phyloP scores from a whole-genome alignment of 2,329 filamentous ascomycete species.

The Elsinoe arachidis region DNA sequence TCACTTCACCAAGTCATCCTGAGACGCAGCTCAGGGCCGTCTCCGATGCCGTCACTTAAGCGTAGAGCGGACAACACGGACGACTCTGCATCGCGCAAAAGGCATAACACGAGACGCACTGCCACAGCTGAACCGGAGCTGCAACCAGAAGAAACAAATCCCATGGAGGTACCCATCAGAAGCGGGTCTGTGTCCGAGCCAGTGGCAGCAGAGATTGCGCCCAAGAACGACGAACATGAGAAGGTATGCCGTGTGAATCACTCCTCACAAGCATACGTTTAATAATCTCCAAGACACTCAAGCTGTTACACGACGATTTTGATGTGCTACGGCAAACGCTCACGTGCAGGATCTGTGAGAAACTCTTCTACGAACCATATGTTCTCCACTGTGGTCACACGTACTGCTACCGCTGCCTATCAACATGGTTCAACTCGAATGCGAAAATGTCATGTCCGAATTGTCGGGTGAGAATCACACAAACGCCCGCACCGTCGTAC shows the following conservation, averaged over 20 bases:
- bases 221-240: background rate
- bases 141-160: background rate
- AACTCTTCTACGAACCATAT: conserved; percentile 61
- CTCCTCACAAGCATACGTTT: background rate
- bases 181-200: background rate
- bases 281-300: conserved; percentile 3
- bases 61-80: conserved; percentile 13
- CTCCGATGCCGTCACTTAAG: conserved; percentile 11
- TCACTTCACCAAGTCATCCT: background rate
- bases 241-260: background rate
- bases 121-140: background rate
- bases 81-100: conserved; percentile 9
- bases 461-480: conserved; percentile 51
- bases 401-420: conserved; percentile 54
- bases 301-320: conserved; percentile 40
- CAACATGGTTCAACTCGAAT: conserved; percentile 45
- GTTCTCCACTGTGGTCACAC: conserved; percentile 61
- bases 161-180: background rate
- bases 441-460: conserved; percentile 62
- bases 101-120: background rate
- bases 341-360: conserved; percentile 61
- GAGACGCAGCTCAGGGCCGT: background rate
- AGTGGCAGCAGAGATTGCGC: background rate
- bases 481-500: conserved; percentile 56
- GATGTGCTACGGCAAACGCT: conserved; percentile 52